These are phyloP conservation scores for Citrus hindsii DNA, from an alignment of 345 rosid species.

Conservation along the genomic window DNA sequence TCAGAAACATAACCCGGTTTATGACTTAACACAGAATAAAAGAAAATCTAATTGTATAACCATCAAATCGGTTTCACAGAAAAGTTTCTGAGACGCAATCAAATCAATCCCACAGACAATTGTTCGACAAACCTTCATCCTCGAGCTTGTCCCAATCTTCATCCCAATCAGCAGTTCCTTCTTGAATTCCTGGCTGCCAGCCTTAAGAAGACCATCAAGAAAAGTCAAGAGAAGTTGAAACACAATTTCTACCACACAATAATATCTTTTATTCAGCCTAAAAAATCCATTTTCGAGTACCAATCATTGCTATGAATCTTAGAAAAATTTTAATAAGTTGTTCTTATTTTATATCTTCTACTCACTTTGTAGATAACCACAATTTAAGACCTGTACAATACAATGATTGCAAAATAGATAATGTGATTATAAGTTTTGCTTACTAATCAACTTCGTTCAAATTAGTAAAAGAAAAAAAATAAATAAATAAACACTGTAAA, in stretches of 20 bases:
- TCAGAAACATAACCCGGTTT: neutral
- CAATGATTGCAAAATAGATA: neutral
- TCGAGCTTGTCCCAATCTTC: conserved; percentile 92
- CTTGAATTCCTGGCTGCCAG: conserved; percentile 97
- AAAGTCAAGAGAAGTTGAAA: neutral
- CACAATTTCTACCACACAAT: too few relatives aligned
- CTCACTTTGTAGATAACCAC: neutral
- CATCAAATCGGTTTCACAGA: conserved; percentile 15
- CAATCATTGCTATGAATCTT: neutral
- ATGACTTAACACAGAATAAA: neutral
- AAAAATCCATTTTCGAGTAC: neutral
- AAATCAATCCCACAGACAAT: conserved; percentile 8
- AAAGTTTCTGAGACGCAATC: conserved; percentile 4
- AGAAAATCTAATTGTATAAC: conserved; percentile 3
- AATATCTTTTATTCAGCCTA: neutral
- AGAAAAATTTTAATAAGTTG: neutral
- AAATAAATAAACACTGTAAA: too few relatives aligned
- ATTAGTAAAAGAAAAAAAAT: neutral
- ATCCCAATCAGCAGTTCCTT: conserved; percentile 95
- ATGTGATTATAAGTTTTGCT: neutral
- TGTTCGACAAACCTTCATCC: conserved; percentile 61
- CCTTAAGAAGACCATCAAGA: conserved; percentile 40
- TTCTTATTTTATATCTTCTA: neutral
- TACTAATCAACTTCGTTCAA: neutral
- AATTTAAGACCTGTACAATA: neutral